Evolutionary conservation across 148 eudicot species (phyloP).

Genomic region (Chenopodium berlandieri): DNA sequence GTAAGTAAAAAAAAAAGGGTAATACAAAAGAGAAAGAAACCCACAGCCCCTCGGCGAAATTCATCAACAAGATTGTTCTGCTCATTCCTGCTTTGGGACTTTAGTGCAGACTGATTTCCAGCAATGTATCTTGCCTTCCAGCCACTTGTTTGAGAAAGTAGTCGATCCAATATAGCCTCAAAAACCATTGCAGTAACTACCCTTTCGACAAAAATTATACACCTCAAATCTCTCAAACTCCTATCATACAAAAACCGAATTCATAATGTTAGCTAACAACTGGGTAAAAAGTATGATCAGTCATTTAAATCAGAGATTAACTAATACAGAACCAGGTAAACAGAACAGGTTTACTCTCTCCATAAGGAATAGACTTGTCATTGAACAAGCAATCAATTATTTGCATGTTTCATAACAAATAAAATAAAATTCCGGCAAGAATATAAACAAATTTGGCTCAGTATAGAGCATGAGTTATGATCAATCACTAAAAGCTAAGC

Average conservation of each 20-base stretch:
- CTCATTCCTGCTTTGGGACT: constrained; percentile 60
- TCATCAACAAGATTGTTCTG: constrained; percentile 66
- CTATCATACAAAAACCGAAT: neutral
- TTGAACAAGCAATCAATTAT: no score
- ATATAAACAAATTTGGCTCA: no score
- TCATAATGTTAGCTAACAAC: neutral
- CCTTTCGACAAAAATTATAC: constrained; percentile 85
- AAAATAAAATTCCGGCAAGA: no score
- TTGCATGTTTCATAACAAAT: no score
- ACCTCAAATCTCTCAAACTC: constrained; percentile 56
- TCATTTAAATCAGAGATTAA: no score
- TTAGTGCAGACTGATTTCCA: constrained; percentile 47
- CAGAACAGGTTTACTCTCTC: no score
- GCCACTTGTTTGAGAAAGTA: constrained; percentile 47
- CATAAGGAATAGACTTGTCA: no score
- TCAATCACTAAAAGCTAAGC: neutral
- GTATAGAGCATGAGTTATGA: no score
- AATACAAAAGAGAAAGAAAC: neutral
- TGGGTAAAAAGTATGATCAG: no score
- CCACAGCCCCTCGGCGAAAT: constrained; percentile 69
- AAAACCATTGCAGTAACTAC: constrained; percentile 74
- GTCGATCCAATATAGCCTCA: constrained; percentile 41
- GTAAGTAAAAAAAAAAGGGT: no score
- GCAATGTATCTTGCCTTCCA: constrained; percentile 77
- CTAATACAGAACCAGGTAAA: no score